Base-by-base conservation (phyloP, 2,329 filamentous ascomycete genomes). In the Diaporthe vaccinii region DNA sequence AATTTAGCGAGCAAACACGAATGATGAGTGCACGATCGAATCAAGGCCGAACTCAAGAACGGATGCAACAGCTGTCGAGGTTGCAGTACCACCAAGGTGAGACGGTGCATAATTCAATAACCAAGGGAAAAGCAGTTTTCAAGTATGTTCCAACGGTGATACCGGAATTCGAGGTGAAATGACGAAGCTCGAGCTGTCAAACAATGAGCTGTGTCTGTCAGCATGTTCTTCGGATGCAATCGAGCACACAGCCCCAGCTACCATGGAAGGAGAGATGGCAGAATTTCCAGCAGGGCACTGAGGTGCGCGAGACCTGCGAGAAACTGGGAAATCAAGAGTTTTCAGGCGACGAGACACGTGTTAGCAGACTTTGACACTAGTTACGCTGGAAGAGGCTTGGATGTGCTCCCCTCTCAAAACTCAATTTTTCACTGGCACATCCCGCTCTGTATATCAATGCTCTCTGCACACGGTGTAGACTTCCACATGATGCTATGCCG, bases 21-120 rank as follows among this genome's bases (percentile, higher is more conserved):
- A 17, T 4, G 17, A 17, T 7, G 15, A 39, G 58, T 7, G 2
- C 31, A 25, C n/a, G 5, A 25, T 65, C 58, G n/a, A 55, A 65
- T 65, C 46, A 44, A 12, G 4, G 2, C 7, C 46, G 8, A 20
- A 2, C 28, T 10, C 10, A 31, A 34, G 2, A 5, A 55, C 31
- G 46, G 34, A 49, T 73, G 59, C 46, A 73, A 62, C 70, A 15
- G 46, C 25, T 53, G 25, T 58, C 25, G 25, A 31, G 31, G 46
- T 72, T 49, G 46, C 58, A 55, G 70, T 72, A 22, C 55, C n/a
- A 72, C 58, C 22, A 12, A 14, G 9, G 1, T 72, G 58, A 62
- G 36, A 53, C 70, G 1, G 28, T 41, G 20, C 20, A 22, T 34
- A 41, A 4, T 17, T 17, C 1, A 10, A 25, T 25, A 12, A 4